These are phyloP conservation scores for Strobilomyces confusus DNA, from an alignment of 768 basidiomycete species.

Conservation along the genomic window DNA sequence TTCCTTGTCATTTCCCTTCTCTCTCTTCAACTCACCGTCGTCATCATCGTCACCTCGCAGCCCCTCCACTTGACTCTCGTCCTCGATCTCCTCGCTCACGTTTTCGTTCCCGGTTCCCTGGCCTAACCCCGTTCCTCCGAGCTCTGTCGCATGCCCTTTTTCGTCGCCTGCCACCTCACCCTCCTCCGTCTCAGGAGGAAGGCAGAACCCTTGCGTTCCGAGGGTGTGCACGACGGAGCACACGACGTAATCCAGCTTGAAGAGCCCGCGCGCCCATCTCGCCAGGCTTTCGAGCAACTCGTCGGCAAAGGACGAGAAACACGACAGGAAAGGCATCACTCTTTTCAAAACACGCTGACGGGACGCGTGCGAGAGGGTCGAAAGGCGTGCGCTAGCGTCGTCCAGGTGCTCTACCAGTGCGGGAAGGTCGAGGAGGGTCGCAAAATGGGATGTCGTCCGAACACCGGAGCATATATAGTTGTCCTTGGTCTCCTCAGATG, in stretches of 20 bases:
- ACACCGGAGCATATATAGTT: slow-evolving; percentile 51
- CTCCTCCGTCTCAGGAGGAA: slow-evolving; percentile 73
- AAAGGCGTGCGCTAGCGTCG: slow-evolving; percentile 37
- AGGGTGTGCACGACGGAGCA: slow-evolving; percentile 70
- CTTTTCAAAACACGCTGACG: slow-evolving; percentile 38
- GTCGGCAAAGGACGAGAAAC: slow-evolving; percentile 54
- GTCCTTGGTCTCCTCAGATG: slow-evolving; percentile 35
- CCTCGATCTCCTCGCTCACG: slow-evolving; percentile 91
- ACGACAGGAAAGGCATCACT: slow-evolving; percentile 71
- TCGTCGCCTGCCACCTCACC: slow-evolving; percentile 46
- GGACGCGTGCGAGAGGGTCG: slow-evolving; percentile 29
- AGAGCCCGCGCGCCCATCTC: slow-evolving; percentile 69
- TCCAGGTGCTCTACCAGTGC: slow-evolving; percentile 41
- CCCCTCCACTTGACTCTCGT: slow-evolving; percentile 96
- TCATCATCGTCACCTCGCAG: slow-evolving; percentile 63
- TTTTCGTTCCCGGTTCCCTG: slow-evolving; percentile 83
- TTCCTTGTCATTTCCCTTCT: too few relatives aligned
- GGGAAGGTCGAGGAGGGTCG: slow-evolving; percentile 46
- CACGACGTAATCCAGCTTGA: slow-evolving; percentile 81
- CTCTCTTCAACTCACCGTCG: slow-evolving; percentile 28
- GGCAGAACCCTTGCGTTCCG: slow-evolving; percentile 87
- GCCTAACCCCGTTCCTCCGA: slow-evolving; percentile 83
- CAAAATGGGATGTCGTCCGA: slow-evolving; percentile 41
- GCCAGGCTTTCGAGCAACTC: slow-evolving; percentile 54
- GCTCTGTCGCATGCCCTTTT: slow-evolving; percentile 35